phyloP scores from a whole-genome alignment of 192 early-diverging fungal genomes.

The Coemansia sp. region DNA sequence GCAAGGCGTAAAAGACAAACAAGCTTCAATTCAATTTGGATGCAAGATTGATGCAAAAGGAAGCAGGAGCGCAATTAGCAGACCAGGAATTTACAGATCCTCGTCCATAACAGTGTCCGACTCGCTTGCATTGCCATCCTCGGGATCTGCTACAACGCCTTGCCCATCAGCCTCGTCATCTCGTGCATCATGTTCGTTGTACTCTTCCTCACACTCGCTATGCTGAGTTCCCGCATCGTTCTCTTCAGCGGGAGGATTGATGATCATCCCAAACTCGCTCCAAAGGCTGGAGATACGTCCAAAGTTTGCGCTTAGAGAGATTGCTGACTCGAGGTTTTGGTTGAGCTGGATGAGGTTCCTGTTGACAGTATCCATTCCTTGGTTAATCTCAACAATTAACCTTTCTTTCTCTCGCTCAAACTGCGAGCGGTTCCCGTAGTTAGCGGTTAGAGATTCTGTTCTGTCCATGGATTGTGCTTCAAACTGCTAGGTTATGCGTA shows the following conservation, averaged over 20 bases:
- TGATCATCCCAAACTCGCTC: slow-evolving; percentile 48
- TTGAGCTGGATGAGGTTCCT: slow-evolving; percentile 43
- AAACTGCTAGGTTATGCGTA: too few species aligned
- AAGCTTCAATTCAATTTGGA: neutral
- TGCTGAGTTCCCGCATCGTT: slow-evolving; percentile 18
- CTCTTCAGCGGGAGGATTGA: slow-evolving; percentile 30
- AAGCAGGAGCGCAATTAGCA: neutral
- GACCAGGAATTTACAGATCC: neutral
- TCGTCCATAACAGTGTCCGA: slow-evolving; percentile 1
- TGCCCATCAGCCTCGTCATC: slow-evolving; percentile 3
- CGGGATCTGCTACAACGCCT: slow-evolving; percentile 3
- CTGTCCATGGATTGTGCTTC: slow-evolving; percentile 29
- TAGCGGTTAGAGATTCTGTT: slow-evolving; percentile 18
- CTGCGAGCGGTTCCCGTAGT: slow-evolving; percentile 25
- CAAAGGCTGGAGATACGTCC: slow-evolving; percentile 36
- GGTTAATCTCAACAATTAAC: slow-evolving; percentile 46
- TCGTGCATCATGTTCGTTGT: slow-evolving; percentile 2
- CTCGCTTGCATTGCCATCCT: neutral
- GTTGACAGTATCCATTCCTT: slow-evolving; percentile 44
- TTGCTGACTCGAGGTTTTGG: slow-evolving; percentile 50
- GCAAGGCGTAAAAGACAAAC: neutral
- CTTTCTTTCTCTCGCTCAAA: slow-evolving; percentile 53
- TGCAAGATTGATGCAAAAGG: neutral
- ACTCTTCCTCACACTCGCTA: slow-evolving; percentile 10
- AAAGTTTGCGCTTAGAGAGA: slow-evolving; percentile 43